phyloP scores from a whole-genome alignment of 345 rosid species.

The Adansonia digitata region DNA sequence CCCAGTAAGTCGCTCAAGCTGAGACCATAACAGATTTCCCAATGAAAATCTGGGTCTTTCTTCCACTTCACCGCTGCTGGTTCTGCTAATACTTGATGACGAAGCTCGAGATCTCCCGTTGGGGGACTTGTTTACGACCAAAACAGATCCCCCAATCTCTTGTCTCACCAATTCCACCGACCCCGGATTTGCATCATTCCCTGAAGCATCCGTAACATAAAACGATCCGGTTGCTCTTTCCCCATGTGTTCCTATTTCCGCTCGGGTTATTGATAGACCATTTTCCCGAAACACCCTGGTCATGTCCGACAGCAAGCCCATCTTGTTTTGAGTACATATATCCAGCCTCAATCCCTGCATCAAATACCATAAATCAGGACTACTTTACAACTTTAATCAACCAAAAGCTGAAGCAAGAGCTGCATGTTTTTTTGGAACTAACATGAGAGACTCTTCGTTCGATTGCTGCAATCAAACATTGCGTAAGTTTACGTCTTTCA shows the following conservation, averaged over 20 bases:
- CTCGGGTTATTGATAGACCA: slow-evolving; percentile 61
- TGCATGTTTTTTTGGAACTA: not conserved
- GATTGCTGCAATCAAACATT: slow-evolving; percentile 69
- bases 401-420: not conserved
- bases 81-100: slow-evolving; percentile 22
- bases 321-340: slow-evolving; percentile 44
- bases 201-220: slow-evolving; percentile 61
- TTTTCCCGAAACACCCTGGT: slow-evolving; percentile 68
- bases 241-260: slow-evolving; percentile 51
- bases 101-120: slow-evolving; percentile 17
- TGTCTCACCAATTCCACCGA: slow-evolving; percentile 46
- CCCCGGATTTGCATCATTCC: slow-evolving; percentile 34
- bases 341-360: slow-evolving; percentile 64
- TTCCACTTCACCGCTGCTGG: slow-evolving; percentile 20
- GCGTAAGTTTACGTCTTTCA: slow-evolving; percentile 47
- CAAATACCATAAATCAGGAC: not conserved
- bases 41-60: slow-evolving; percentile 43
- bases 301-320: slow-evolving; percentile 58
- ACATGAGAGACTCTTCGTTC: slow-evolving; percentile 65
- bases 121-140: slow-evolving; percentile 36
- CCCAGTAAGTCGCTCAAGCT: slow-evolving; percentile 56
- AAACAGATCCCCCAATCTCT: slow-evolving; percentile 56
- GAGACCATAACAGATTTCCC: slow-evolving; percentile 69
- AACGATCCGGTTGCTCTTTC: slow-evolving; percentile 62
- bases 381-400: not conserved